Evolutionary conservation across 2,329 filamentous ascomycete genomes (phyloP).

Genomic region (Colletotrichum tropicicola): DNA sequence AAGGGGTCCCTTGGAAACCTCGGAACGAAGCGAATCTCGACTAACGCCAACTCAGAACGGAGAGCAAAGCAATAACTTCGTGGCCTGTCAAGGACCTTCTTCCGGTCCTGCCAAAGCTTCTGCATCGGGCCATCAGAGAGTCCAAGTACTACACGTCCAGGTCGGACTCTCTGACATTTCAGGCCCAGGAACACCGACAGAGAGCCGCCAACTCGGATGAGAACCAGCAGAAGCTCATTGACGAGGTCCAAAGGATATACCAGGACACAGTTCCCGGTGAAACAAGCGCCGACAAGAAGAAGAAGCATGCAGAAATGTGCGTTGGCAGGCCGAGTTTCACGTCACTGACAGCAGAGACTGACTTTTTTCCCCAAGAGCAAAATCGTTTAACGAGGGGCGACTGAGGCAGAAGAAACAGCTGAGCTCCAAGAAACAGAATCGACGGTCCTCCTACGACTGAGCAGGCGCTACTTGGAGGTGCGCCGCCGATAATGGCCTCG

Average conservation of each 20-base stretch:
- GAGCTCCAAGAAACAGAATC: conserved; percentile 57
- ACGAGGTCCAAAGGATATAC: conserved; percentile 60
- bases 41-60: conserved; percentile 54
- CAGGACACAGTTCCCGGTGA: conserved; percentile 54
- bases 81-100: conserved; percentile 60
- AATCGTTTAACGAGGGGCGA: conserved; percentile 53
- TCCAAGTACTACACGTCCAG: conserved; percentile 63
- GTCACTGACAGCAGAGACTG: conserved; percentile 20
- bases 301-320: conserved; percentile 60
- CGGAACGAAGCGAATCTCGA: too few relatives aligned
- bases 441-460: conserved; percentile 15
- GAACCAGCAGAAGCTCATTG: conserved; percentile 58
- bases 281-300: conserved; percentile 54
- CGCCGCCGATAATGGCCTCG: not conserved
- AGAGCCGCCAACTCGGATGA: conserved; percentile 61
- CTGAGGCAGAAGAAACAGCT: conserved; percentile 58
- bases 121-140: conserved; percentile 55
- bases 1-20: not conserved
- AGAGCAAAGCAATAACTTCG: conserved; percentile 65
- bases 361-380: conserved; percentile 51
- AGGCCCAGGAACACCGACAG: conserved; percentile 64
- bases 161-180: conserved; percentile 62
- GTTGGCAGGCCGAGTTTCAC: conserved; percentile 31
- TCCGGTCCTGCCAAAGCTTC: conserved; percentile 53
- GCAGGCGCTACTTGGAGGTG: not conserved